These are phyloP conservation scores for Russula virescens DNA, from an alignment of 768 basidiomycete species.

Conservation along the genomic window DNA sequence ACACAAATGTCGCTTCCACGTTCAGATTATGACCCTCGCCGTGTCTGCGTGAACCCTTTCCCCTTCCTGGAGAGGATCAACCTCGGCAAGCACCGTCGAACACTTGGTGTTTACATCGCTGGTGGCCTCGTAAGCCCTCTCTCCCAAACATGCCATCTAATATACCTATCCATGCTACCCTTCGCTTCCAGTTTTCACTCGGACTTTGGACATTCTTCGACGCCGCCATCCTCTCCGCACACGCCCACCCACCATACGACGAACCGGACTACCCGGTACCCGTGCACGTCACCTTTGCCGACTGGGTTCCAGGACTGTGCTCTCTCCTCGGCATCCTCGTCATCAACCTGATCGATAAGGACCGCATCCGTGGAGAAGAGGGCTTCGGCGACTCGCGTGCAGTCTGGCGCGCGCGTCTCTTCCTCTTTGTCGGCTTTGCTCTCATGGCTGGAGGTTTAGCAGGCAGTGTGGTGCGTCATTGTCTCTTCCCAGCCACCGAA, in stretches of 20 bases:
- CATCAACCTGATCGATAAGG: conserved; percentile 94
- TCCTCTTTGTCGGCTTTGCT: conserved; percentile 93
- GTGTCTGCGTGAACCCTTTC: conserved; percentile 84
- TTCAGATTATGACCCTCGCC: conserved; percentile 75
- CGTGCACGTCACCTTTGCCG: conserved; percentile 84
- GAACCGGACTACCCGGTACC: conserved; percentile 63
- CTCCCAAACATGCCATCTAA: conserved; percentile 2
- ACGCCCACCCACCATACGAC: conserved; percentile 71
- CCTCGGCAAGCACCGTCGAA: conserved; percentile 71
- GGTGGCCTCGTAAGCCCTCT: conserved; percentile 74
- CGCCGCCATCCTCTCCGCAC: conserved; percentile 83
- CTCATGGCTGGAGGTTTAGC: conserved; percentile 97
- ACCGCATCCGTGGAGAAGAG: conserved; percentile 73
- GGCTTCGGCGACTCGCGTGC: conserved; percentile 75
- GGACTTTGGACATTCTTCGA: conserved; percentile 96
- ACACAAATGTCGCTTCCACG: conserved; percentile 58
- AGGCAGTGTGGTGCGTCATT: conserved; percentile 81
- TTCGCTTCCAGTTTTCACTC: conserved; percentile 69
- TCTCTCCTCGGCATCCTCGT: conserved; percentile 88
- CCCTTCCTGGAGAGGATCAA: conserved; percentile 49
- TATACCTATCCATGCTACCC: neutral
- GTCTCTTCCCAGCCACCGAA: neutral
- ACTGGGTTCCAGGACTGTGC: conserved; percentile 97
- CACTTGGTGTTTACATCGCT: conserved; percentile 84
- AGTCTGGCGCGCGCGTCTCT: conserved; percentile 86